Evolutionary conservation across 257 asterid species (phyloP).

Genomic region (Salvia hispanica): DNA sequence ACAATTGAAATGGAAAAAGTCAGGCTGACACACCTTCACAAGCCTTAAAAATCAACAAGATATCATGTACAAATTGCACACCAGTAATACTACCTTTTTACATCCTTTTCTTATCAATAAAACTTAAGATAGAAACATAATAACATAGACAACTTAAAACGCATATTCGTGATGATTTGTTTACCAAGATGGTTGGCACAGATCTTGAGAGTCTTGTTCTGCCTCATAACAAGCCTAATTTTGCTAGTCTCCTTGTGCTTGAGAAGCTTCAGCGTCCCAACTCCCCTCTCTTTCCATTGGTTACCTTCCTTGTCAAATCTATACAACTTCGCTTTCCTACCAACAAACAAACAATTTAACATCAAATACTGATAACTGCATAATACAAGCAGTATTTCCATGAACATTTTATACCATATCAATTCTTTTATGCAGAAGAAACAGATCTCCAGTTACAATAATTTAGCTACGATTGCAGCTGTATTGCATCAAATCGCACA

Average conservation of each 20-base stretch:
- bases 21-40: background rate
- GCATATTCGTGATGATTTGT: slow-evolving; percentile 2
- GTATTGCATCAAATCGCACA: background rate
- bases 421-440: background rate
- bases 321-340: slow-evolving; percentile 83
- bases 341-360: slow-evolving; percentile 1
- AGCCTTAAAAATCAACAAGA: background rate
- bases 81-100: too few relatives aligned
- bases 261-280: slow-evolving; percentile 78
- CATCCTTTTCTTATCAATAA: too few relatives aligned
- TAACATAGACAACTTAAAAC: too few relatives aligned
- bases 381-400: background rate
- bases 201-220: slow-evolving; percentile 86
- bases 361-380: slow-evolving; percentile 10
- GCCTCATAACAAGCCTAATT: slow-evolving; percentile 91
- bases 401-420: slow-evolving; percentile 6
- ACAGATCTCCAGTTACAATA: background rate
- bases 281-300: slow-evolving; percentile 97
- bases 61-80: background rate
- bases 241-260: slow-evolving; percentile 72
- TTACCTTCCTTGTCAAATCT: slow-evolving; percentile 87
- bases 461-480: background rate
- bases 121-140: too few relatives aligned
- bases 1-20: slow-evolving; percentile 20
- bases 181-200: slow-evolving; percentile 89